Evolutionary conservation across 2,329 filamentous ascomycete genomes (phyloP).

Genomic region (Arthroderma uncinatum): DNA sequence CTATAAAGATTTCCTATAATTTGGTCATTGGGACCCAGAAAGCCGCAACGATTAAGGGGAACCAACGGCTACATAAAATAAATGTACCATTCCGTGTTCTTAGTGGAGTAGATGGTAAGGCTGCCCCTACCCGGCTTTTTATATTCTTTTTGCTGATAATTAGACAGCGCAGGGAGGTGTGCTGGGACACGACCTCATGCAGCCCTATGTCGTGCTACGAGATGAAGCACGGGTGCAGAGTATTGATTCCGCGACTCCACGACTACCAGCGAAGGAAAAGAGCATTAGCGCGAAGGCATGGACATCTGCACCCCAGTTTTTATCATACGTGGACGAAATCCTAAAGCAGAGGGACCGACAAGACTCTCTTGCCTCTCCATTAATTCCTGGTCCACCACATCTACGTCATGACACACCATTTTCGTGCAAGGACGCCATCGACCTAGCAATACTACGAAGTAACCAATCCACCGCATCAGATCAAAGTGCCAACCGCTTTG

Average conservation of each 20-base stretch:
- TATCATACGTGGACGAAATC: constrained; percentile 66
- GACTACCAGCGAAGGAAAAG: constrained; percentile 31
- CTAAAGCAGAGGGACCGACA: constrained; percentile 47
- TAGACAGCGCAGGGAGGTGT: constrained; percentile 60
- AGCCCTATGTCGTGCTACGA: constrained; percentile 76
- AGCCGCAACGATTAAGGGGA: constrained; percentile 62
- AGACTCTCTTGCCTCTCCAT: constrained; percentile 47
- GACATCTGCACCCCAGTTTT: constrained; percentile 52
- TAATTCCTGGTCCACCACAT: constrained; percentile 59
- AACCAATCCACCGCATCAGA: constrained; percentile 57
- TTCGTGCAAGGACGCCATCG: constrained; percentile 73
- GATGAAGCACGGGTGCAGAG: constrained; percentile 63
- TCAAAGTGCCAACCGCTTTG: constrained; percentile 82
- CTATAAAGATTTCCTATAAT: constrained; percentile 87
- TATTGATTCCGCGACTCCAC: constrained; percentile 28
- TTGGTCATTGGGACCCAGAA: constrained; percentile 85
- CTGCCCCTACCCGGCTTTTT: not conserved
- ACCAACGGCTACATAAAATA: constrained; percentile 73
- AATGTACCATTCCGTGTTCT: constrained; percentile 88
- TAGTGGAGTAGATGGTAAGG: constrained; percentile 69
- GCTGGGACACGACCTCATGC: constrained; percentile 87
- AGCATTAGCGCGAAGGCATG: constrained; percentile 35
- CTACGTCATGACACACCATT: constrained; percentile 31
- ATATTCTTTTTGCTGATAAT: constrained; percentile 5
- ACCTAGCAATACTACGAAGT: constrained; percentile 77